Evolutionary conservation across 106 monocot species (phyloP), one percentile per base, ranked within the genome.

Genomic region (Triglochin maritima): DNA sequence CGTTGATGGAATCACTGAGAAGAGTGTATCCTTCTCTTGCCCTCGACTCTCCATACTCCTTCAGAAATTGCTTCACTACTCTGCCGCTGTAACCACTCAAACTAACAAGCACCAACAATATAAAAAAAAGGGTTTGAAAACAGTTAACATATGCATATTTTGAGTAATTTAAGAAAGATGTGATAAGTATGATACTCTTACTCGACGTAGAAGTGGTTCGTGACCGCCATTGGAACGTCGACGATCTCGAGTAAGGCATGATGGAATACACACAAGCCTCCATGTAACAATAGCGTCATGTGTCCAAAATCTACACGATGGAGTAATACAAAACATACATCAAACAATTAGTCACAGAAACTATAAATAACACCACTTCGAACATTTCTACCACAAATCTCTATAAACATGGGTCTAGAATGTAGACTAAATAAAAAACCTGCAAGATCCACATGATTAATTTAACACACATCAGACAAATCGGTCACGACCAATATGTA

Each of bases 271-370:
- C 79, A 77, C 3, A 70, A 6, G 0, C 73, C 76, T 65, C 88
- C 88, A 75, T 88, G 84, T 5, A 88, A 77, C 4, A 56, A 9
- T 56, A 88, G 79, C 70, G 70, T 81, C 76, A 56, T 65, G 56
- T 44, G 44, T 68, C 46, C 71, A 45, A 46, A 53, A 4, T 29
- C 84, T 84, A 76, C 29, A 29, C 29, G 47, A 58, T 58, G 5
- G 5, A 13, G 1, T 13, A 13, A 16, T 9, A 58, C 9, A 58
- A 58, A 13, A 58, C 29, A 29, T 29, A 29, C 29, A 1, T 29
- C 29, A 29, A 29, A 29, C 29, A 29, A 29, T 0, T 29, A 29
- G 1, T 29, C 29, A 29, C 29, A 29, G 29, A 29, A 29, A 29
- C 29, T 29, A 29, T 29, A 29, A 29, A 29, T 29, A 29, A 29